These are phyloP conservation scores for Metschnikowia shivogae DNA, from an alignment of 805 yeast genomes.

Conservation along the genomic window DNA sequence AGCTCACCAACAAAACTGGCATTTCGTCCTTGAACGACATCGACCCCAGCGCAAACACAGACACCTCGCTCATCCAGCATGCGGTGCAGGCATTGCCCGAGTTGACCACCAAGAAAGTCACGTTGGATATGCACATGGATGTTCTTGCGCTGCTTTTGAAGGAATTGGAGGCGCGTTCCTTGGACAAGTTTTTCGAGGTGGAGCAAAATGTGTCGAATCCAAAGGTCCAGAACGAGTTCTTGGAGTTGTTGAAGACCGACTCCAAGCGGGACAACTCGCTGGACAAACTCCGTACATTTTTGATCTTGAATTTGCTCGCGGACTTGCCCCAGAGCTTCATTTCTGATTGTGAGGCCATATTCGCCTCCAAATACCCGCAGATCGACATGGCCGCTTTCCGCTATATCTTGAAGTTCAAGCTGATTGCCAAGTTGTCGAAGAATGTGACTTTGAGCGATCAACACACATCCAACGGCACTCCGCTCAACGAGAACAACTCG, in stretches of 20 bases:
- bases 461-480: conserved; percentile 26
- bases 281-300: conserved; percentile 86
- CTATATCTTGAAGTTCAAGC: conserved; percentile 79
- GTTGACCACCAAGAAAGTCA: conserved; percentile 78
- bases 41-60: conserved; percentile 52
- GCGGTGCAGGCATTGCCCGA: conserved; percentile 93
- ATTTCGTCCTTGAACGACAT: conserved; percentile 70
- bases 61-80: conserved; percentile 67
- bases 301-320: conserved; percentile 62
- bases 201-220: conserved; percentile 77
- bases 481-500: conserved; percentile 37
- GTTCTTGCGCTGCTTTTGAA: conserved; percentile 79
- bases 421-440: conserved; percentile 51
- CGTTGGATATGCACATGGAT: conserved; percentile 96
- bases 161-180: conserved; percentile 78
- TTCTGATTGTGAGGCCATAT: conserved; percentile 58
- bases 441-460: conserved; percentile 19
- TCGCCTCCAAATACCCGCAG: conserved; percentile 45
- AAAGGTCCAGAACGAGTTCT: conserved; percentile 53
- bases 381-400: conserved; percentile 60
- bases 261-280: conserved; percentile 56
- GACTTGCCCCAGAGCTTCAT: conserved; percentile 34
- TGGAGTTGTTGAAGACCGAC: conserved; percentile 50
- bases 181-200: conserved; percentile 89
- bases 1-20: conserved; percentile 73